phyloP scores from a whole-genome alignment of 2,329 filamentous ascomycete species.

The Pestalotiopsis sp. region DNA sequence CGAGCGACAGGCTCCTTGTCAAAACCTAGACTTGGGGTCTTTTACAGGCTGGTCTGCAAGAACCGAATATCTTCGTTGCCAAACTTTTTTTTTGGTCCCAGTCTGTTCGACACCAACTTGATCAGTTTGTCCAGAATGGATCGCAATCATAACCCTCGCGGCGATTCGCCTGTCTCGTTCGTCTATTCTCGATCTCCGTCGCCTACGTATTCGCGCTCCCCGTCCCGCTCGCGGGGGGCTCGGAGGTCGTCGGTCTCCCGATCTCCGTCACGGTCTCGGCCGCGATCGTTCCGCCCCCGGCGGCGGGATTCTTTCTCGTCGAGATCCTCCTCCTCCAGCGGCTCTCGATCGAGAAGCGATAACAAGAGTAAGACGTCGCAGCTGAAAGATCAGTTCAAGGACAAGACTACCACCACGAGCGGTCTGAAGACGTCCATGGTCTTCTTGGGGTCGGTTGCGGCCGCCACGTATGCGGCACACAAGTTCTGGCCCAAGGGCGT shows the following conservation, averaged over 20 bases:
- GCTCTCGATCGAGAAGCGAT: slow-evolving; percentile 1
- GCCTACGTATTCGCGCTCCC: slow-evolving; percentile 1
- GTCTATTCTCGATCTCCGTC: slow-evolving; percentile 13
- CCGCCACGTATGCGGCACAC: slow-evolving; percentile 38
- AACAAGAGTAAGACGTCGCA: neutral
- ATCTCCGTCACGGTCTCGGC: slow-evolving; percentile 3
- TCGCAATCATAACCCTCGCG: neutral
- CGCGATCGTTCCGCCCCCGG: neutral
- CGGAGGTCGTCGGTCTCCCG: slow-evolving; percentile 2
- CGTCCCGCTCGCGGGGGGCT: slow-evolving; percentile 1
- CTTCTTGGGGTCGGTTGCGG: slow-evolving; percentile 41
- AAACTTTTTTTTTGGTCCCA: neutral
- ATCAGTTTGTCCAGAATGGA: neutral
- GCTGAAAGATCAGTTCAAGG: slow-evolving; percentile 15
- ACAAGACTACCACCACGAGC: slow-evolving; percentile 21
- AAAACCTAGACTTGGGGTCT: neutral
- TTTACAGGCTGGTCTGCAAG: neutral
- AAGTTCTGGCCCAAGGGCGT: slow-evolving; percentile 42
- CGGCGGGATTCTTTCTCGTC: slow-evolving; percentile 12
- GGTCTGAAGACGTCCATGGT: slow-evolving; percentile 37
- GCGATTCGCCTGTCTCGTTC: slow-evolving; percentile 3
- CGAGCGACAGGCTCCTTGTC: neutral
- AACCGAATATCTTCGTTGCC: neutral
- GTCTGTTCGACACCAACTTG: neutral
- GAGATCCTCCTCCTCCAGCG: slow-evolving; percentile 11